Conservation (phyloP, 2,329 filamentous ascomycete species). For the Penicillium glabrum region DNA sequence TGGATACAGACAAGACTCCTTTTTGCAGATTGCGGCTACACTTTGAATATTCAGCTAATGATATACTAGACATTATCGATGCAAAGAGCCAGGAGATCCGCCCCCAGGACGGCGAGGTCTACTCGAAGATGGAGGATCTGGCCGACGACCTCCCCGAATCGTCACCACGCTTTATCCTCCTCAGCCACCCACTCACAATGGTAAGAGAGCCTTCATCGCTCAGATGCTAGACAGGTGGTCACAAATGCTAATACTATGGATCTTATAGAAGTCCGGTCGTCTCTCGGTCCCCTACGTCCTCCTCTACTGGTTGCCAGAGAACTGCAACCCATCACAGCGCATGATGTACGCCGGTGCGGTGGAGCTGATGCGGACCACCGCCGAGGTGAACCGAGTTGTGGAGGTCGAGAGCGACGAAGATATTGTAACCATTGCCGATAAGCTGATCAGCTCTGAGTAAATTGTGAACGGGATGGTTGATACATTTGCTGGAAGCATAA, state of each 20-base stretch:
- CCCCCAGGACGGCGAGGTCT: constrained; percentile 76
- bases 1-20: background rate
- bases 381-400: constrained; percentile 83
- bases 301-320: constrained; percentile 90
- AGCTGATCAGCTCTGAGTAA: constrained; percentile 45
- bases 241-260: constrained; percentile 1
- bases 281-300: constrained; percentile 90
- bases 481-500: background rate
- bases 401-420: constrained; percentile 82
- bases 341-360: constrained; percentile 97
- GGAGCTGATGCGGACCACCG: constrained; percentile 90
- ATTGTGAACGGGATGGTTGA: background rate
- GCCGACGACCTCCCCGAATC: constrained; percentile 90
- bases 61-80: constrained; percentile 75
- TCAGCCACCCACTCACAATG: constrained; percentile 87
- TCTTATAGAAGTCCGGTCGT: constrained; percentile 70
- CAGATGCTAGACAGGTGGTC: background rate
- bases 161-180: constrained; percentile 80
- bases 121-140: constrained; percentile 76
- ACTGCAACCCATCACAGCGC: constrained; percentile 79
- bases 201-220: constrained; percentile 49
- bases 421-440: constrained; percentile 74
- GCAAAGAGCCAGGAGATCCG: constrained; percentile 86
- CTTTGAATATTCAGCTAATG: background rate
- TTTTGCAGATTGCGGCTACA: background rate